Percentiles rank a stretch among this genome's conserved stretches.
These are phyloP conservation scores for Poa pratensis DNA, from an alignment of 176 grass and related monocot genomes.

Conservation along the genomic window DNA sequence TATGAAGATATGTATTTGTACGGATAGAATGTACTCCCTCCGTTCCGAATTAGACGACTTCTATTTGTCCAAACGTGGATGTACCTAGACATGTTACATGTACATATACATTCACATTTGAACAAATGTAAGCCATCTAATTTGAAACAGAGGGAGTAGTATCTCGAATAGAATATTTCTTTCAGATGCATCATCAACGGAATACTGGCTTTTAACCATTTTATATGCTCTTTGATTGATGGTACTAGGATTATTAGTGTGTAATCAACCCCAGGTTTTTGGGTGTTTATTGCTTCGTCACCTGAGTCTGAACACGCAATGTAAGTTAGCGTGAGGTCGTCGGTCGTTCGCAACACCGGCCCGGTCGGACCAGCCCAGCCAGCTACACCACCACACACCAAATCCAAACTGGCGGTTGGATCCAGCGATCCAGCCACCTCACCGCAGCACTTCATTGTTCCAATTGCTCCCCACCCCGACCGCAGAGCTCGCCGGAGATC, in stretches of 20 bases:
- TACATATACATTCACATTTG: no score
- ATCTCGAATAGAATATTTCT: no score
- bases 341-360: not conserved
- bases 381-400: not conserved
- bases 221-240: no score
- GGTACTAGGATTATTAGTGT: not conserved
- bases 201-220: not conserved
- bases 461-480: conserved; percentile 1
- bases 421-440: conserved; percentile 43
- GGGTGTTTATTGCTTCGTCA: not conserved
- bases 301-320: not conserved
- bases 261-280: not conserved
- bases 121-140: no score
- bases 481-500: conserved; percentile 54
- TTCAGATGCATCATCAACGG: no score
- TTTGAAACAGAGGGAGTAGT: no score
- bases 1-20: no score
- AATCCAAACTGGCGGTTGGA: conserved; percentile 53
- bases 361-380: conserved; percentile 23
- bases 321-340: not conserved
- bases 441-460: conserved; percentile 23
- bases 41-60: no score
- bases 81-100: no score
- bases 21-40: no score
- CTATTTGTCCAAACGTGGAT: no score